These are phyloP conservation scores for Neurospora terricola DNA, from an alignment of 495 filamentous ascomycete genomes.

Conservation along the genomic window DNA sequence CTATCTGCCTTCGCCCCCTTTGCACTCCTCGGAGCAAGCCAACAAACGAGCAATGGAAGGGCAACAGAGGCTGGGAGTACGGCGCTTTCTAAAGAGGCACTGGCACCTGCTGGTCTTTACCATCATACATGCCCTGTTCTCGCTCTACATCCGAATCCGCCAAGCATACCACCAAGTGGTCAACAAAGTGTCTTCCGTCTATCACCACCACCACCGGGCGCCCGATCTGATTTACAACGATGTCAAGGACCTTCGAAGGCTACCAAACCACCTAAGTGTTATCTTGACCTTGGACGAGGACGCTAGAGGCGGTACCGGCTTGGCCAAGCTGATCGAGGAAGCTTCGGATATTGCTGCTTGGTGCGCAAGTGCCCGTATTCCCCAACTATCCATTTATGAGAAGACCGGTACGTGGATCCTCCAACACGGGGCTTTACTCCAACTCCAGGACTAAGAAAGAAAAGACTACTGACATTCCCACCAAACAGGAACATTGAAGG, in stretches of 20 bases:
- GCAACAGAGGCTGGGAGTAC: constrained; percentile 43
- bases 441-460: not conserved
- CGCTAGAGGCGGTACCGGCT: constrained; percentile 50
- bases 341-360: constrained; percentile 83
- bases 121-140: constrained; percentile 72
- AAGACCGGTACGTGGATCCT: constrained; percentile 56
- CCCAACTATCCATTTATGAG: constrained; percentile 81
- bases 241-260: constrained; percentile 57
- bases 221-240: constrained; percentile 85
- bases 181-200: constrained; percentile 64
- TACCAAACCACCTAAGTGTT: constrained; percentile 82
- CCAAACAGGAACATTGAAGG: constrained; percentile 70
- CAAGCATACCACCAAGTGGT: constrained; percentile 67
- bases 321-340: constrained; percentile 81
- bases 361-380: constrained; percentile 80
- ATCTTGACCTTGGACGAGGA: constrained; percentile 68
- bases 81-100: constrained; percentile 56
- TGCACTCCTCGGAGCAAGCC: constrained; percentile 18
- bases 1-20: constrained; percentile 59
- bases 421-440: not conserved
- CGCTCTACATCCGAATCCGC: constrained; percentile 71
- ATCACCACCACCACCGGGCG: constrained; percentile 87
- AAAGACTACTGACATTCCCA: not conserved
- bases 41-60: constrained; percentile 9
- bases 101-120: constrained; percentile 61